phyloP scores from a whole-genome alignment of 163 green algal genomes.

The Coccomyxa subellipsoidea region DNA sequence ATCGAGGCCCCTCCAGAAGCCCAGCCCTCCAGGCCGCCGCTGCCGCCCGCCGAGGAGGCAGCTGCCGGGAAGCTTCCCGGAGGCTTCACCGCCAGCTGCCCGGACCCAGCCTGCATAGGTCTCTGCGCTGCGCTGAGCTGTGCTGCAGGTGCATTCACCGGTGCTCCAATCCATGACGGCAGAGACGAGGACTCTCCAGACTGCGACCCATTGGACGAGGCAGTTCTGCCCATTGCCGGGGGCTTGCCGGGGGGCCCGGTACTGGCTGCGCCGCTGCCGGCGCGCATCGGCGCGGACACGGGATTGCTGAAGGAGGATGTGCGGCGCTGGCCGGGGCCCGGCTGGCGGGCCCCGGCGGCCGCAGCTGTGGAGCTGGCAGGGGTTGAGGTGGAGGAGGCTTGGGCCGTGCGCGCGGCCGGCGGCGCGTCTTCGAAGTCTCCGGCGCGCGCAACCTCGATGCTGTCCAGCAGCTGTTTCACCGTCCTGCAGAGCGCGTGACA shows the following conservation, averaged over 20 bases:
- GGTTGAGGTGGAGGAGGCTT: neutral
- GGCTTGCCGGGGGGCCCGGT: neutral
- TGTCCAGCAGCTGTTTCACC: constrained; percentile 17
- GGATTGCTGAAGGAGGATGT: neutral
- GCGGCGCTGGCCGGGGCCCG: neutral
- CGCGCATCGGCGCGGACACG: neutral
- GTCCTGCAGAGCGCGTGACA: neutral
- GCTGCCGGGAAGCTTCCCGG: neutral
- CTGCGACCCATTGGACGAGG: neutral
- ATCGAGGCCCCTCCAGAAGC: neutral
- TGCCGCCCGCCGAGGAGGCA: neutral
- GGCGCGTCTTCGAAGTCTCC: neutral
- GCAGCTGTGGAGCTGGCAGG: neutral
- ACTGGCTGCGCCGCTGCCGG: neutral
- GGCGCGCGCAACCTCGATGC: constrained; percentile 4
- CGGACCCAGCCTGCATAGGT: too few species aligned
- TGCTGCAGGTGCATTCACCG: neutral
- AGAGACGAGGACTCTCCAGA: neutral
- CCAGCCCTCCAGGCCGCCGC: neutral
- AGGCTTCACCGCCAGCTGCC: neutral
- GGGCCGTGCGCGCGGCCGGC: neutral
- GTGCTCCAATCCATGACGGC: neutral
- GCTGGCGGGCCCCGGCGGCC: neutral
- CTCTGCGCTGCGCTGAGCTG: neutral
- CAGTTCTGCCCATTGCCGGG: neutral